Evolutionary conservation across 148 eudicot genomes (phyloP), one percentile per base, ranked within the genome.

Genomic region (Vaccinium myrtillus): DNA sequence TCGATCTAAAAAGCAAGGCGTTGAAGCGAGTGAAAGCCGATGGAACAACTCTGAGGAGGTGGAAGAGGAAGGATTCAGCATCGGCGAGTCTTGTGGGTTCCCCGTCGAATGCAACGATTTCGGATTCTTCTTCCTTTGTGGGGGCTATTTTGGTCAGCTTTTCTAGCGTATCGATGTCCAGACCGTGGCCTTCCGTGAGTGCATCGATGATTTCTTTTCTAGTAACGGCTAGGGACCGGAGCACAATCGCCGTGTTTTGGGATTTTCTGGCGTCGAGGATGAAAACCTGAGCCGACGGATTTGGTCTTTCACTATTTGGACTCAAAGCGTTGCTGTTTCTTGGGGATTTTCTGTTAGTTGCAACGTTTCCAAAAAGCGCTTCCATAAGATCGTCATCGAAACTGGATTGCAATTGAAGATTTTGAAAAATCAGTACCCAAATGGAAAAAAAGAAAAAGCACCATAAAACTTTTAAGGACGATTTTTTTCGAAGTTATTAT

Each of bases 321-420:
- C 75, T 85, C 51, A 69, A 25, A 36, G 89, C 63, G 56, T 36
- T 80, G 39, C 58, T 81, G 4, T 71, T 88, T 6, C 54, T 36
- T 2, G 93, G 94, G 5, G 95, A 89, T 88, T 90, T 93, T 73
- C 90, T 87, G 85, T 88, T 88, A 18, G 85, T 84, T 16, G 98
- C 96, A 1, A 93, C 97, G 6, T 75, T 84, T 10, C 98, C 99
- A 63, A 97, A 97, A 3, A 97, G 90, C 1, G 93, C 98, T 89
- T 95, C 98, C 98, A 97, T 97, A 85, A 95, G 93, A 75, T 94
- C 94, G 83, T 84, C 99, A 85, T 97, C 92, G 81, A 91, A 90
- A 84, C 98, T 95, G 92, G 61, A 87, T 83, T 59, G 5, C 30
- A 74, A 59, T 49, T 12, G 23, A 56, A 56, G 78, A 53, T 5